phyloP scores from a whole-genome alignment of 768 basidiomycete species.

The Tephrocybe sp. region DNA sequence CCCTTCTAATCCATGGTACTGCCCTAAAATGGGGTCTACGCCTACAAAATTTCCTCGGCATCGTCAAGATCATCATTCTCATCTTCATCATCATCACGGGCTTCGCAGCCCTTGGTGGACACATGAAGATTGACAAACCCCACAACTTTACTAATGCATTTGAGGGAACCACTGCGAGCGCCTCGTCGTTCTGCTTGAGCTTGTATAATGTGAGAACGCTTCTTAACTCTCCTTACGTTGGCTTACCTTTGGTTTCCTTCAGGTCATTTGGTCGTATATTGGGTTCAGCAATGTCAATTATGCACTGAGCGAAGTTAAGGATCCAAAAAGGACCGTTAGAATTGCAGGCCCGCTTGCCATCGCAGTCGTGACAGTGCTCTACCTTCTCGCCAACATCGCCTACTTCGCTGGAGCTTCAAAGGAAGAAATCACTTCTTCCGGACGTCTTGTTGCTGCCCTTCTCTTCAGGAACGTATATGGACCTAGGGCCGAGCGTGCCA shows the following conservation, averaged over 20 bases:
- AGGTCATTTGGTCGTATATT: slow-evolving; percentile 44
- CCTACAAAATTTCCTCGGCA: slow-evolving; percentile 62
- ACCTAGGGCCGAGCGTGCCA: slow-evolving; percentile 41
- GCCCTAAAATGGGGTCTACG: slow-evolving; percentile 53
- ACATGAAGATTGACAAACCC: slow-evolving; percentile 30
- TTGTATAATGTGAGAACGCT: slow-evolving; percentile 21
- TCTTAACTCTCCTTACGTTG: slow-evolving; percentile 42
- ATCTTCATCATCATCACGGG: slow-evolving; percentile 48
- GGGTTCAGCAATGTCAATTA: slow-evolving; percentile 72
- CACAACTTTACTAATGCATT: slow-evolving; percentile 33
- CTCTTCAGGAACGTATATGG: slow-evolving; percentile 70
- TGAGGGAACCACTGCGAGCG: slow-evolving; percentile 44
- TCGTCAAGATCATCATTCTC: slow-evolving; percentile 52
- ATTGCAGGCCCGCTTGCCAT: slow-evolving; percentile 64
- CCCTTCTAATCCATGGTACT: slow-evolving; percentile 38
- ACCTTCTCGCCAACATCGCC: slow-evolving; percentile 60
- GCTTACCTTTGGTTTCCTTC: slow-evolving; percentile 20
- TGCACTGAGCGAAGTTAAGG: slow-evolving; percentile 56
- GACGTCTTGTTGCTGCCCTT: slow-evolving; percentile 60
- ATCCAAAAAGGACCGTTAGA: slow-evolving; percentile 60
- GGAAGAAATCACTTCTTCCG: slow-evolving; percentile 58
- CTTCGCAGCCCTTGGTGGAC: slow-evolving; percentile 39
- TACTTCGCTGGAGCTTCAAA: slow-evolving; percentile 68
- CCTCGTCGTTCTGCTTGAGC: slow-evolving; percentile 44
- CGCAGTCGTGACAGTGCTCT: slow-evolving; percentile 49